Evolutionary conservation across 2,329 filamentous ascomycete genomes (phyloP), one percentile per base, ranked within the genome.

Genomic region (Diplocarpon rosae): DNA sequence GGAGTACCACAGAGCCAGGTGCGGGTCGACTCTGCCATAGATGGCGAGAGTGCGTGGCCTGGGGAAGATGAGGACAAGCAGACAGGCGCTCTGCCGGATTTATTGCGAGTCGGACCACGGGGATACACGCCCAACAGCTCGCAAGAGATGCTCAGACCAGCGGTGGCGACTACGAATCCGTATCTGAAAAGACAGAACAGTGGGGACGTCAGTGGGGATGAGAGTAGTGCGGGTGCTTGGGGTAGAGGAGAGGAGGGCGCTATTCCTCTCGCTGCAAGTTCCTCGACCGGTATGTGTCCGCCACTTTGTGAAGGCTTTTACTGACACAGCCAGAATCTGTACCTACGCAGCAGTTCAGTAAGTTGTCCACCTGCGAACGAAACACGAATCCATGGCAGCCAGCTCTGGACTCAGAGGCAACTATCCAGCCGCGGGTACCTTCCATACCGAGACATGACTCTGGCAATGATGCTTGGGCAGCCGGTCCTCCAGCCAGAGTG

Each of bases 361-460:
- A 52, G 4, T 50, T 58, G 7, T 54, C 56, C 2, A 37, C 59
- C 9, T 49, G 48, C 13, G 54, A 56, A 34, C 47, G 54, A 17
- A 55, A 34, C 20, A 51, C 55, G 30, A 62, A 62, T 49, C 59
- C 59, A 32, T 62, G 59, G 59, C 56, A 60, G 37, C 54, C 59
- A 20, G 48, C 48, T 28, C 37, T 52, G 13, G 44, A 54, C 28
- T 46, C 50, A 14, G 51, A 56, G 40, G n/a, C 49, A n/a, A 39
- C 40, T 5, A 36, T 46, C 33, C 31, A 43, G 15, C 45, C 48
- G 20, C 43, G 45, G 28, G 34, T 53, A 39, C 51, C 54, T 20
- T 45, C 47, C 5, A 24, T 57, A 11, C 46, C 43, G 34, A 37
- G 39, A 29, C 43, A 59, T 45, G 56, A 59, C 38, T 59, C 54